Evolutionary conservation across 352 stramenopile genomes (phyloP).

Genomic region (Pythium volutum): DNA sequence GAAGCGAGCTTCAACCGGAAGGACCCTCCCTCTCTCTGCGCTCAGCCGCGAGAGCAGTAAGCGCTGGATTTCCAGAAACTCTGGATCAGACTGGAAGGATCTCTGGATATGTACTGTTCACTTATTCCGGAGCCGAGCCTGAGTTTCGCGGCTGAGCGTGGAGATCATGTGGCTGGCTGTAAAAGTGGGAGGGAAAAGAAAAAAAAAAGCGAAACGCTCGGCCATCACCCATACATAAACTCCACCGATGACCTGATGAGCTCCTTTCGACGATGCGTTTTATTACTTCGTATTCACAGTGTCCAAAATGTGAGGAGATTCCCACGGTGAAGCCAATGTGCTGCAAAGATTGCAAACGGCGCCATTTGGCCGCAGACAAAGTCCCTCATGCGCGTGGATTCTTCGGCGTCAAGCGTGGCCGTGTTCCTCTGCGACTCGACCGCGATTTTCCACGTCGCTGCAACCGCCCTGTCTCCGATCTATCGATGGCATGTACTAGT

Average conservation of each 20-base stretch:
- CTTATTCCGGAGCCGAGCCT: no score
- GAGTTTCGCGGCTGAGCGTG: not conserved
- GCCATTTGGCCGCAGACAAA: no score
- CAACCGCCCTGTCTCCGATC: not conserved
- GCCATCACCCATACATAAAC: not conserved
- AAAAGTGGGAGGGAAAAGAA: not conserved
- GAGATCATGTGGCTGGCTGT: constrained; percentile 2
- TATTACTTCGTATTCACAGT: no score
- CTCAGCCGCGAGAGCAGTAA: no score
- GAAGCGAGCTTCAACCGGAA: no score
- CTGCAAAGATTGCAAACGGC: constrained; percentile 3
- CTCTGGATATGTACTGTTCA: no score
- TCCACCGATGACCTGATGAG: not conserved
- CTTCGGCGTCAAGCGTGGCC: not conserved
- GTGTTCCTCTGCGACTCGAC: not conserved
- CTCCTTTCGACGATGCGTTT: constrained; percentile 4
- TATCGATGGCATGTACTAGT: not conserved
- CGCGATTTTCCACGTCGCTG: not conserved
- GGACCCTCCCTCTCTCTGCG: no score
- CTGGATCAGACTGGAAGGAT: no score
- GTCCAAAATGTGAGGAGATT: no score
- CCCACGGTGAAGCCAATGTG: not conserved
- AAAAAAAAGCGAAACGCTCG: constrained; percentile 7
- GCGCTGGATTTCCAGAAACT: no score
- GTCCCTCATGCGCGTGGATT: no score